These are phyloP conservation scores for Verticillium albo-atrum DNA, from an alignment of 2,329 filamentous ascomycete species.

Conservation along the genomic window DNA sequence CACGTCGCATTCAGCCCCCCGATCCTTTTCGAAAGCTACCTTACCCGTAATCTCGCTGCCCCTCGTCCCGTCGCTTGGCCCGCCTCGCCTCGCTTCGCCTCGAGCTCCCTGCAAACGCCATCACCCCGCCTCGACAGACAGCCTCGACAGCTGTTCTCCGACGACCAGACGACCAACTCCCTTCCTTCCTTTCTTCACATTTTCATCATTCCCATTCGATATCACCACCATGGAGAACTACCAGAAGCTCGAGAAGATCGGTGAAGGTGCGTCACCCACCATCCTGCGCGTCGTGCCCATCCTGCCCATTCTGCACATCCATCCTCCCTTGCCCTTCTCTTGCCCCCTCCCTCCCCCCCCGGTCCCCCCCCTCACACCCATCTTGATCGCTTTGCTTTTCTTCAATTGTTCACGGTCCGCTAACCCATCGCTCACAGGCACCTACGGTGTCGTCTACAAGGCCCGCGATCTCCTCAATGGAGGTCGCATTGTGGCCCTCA, in stretches of 20 bases:
- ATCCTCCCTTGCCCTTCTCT: background rate
- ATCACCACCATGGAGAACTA: slow-evolving; percentile 76
- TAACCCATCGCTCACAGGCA: slow-evolving; percentile 53
- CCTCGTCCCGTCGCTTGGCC: background rate
- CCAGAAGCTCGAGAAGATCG: slow-evolving; percentile 94
- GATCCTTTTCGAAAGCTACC: background rate
- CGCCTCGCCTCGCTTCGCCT: background rate
- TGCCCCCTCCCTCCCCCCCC: background rate
- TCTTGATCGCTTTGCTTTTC: too few species aligned
- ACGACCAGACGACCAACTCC: background rate
- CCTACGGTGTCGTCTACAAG: slow-evolving; percentile 94
- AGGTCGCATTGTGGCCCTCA: slow-evolving; percentile 84
- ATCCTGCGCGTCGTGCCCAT: background rate
- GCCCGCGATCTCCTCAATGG: slow-evolving; percentile 77
- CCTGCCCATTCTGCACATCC: background rate
- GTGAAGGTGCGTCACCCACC: slow-evolving; percentile 66
- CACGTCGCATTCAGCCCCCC: background rate
- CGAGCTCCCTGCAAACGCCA: background rate
- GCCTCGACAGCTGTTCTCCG: background rate
- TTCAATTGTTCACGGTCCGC: too few species aligned
- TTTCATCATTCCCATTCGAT: background rate
- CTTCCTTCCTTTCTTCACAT: background rate
- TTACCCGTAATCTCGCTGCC: background rate
- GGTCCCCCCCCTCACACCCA: slow-evolving; percentile 2
- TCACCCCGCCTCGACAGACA: slow-evolving; percentile 1